Base-by-base conservation (phyloP, 208 protist genomes). In the Leishmania mexicana region DNA sequence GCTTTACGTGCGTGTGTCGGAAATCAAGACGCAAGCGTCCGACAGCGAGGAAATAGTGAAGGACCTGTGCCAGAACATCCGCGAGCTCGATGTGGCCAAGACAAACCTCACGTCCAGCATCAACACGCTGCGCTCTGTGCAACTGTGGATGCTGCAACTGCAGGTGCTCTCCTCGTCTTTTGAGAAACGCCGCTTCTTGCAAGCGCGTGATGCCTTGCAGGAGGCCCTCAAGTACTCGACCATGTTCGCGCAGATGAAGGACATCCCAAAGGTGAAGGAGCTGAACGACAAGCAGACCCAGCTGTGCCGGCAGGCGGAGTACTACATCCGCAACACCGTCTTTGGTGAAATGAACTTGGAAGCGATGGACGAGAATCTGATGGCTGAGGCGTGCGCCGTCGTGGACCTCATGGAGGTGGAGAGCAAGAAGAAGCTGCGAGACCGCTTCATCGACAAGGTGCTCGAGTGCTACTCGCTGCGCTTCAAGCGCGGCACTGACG, bases 1-100 rank as follows among this genome's bases (percentile, higher is more conserved):
- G 67, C 88, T 99, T 15, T 97, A 98, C 76, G 84, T 84, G 28
- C 95, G 94, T 42, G 97, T 99, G 35, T 86, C 88, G 2, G 94
- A 98, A 57, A 99, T 99, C 80, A 96, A 97, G 72, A 67, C 80
- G 0, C 98, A 98, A 81, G 97, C 97, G 8, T 93, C 92, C 28
- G 89, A 99, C 80, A 98, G 93, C 76, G 98, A 99, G 86, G 90
- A 96, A 67, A 98, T 98, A 38, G 96, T 99, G 67, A 93, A 95
- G 62, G 95, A 98, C 67, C 89, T 99, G 60, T 99, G 97, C 73
- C 94, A 95, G 49, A 93, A 99, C 84, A 99, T 99, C 78, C 91
- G 95, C 75, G 88, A 94, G 72, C 91, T 99, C 28, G 98, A 99
- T 84, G 97, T 93, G 73, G 98, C 96, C 49, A 99, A 99, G 82